Evolutionary conservation across 495 filamentous ascomycete species (phyloP).

Genomic region (Penicillium verhagenii): DNA sequence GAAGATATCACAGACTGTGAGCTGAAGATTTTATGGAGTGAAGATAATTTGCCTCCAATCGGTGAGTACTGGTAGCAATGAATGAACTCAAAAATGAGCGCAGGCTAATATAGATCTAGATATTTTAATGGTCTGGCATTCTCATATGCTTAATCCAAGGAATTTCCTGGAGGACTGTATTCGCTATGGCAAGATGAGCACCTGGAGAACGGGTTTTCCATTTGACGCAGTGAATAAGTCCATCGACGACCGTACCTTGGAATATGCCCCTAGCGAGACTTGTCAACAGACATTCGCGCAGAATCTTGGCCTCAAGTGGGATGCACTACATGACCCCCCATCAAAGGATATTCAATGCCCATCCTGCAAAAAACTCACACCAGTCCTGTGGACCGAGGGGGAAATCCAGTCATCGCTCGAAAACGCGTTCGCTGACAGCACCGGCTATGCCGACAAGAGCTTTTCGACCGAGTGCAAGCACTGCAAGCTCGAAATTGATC

Average conservation of each 20-base stretch:
- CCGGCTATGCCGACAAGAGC: constrained; percentile 64
- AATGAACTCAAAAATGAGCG: not conserved
- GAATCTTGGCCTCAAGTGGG: constrained; percentile 56
- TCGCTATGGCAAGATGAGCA: constrained; percentile 52
- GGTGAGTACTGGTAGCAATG: constrained; percentile 14
- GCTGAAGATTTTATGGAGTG: constrained; percentile 15
- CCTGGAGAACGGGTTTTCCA: constrained; percentile 69
- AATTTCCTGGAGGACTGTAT: constrained; percentile 75
- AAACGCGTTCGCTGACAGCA: constrained; percentile 14
- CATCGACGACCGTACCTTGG: constrained; percentile 62
- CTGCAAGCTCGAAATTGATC: constrained; percentile 51
- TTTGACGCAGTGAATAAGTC: constrained; percentile 60
- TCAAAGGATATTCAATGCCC: constrained; percentile 56
- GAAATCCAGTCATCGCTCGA: constrained; percentile 9
- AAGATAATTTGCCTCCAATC: constrained; percentile 25
- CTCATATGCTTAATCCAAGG: constrained; percentile 78
- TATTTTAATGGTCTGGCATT: constrained; percentile 86
- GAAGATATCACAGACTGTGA: constrained; percentile 12
- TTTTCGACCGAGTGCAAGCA: constrained; percentile 39
- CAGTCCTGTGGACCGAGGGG: constrained; percentile 26
- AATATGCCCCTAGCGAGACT: constrained; percentile 52
- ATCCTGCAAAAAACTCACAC: constrained; percentile 37
- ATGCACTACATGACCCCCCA: constrained; percentile 52
- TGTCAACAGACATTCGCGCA: constrained; percentile 49
- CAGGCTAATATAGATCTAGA: constrained; percentile 42